phyloP scores from a whole-genome alignment of 2,329 filamentous ascomycete genomes.

The Paradendryphiella salina region DNA sequence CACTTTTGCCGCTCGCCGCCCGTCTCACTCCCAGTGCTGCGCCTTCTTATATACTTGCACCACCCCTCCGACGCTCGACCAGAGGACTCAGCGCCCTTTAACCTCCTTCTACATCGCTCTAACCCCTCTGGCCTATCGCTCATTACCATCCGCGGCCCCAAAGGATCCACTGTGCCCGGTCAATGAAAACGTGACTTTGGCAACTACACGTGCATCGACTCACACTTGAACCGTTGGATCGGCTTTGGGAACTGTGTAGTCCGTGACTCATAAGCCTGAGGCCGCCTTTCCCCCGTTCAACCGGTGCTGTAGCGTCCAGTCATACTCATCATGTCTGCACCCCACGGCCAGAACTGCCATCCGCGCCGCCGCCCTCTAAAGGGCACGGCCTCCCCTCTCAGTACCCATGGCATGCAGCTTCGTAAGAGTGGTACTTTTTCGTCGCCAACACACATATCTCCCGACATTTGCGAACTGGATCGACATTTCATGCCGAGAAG shows the following conservation, averaged over 20 bases:
- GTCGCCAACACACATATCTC: slow-evolving; percentile 45
- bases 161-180: slow-evolving; percentile 16
- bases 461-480: slow-evolving; percentile 47
- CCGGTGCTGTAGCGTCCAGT: slow-evolving; percentile 34
- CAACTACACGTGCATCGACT: slow-evolving; percentile 21
- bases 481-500: slow-evolving; percentile 51
- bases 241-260: slow-evolving; percentile 30
- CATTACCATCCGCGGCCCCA: slow-evolving; percentile 10
- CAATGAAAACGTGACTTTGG: slow-evolving; percentile 35
- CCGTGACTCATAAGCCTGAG: slow-evolving; percentile 45
- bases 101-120: slow-evolving; percentile 14
- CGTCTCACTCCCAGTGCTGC: slow-evolving; percentile 39
- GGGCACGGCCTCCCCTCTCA: slow-evolving; percentile 39
- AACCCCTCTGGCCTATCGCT: slow-evolving; percentile 15
- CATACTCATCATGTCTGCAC: slow-evolving; percentile 45
- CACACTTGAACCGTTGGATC: slow-evolving; percentile 32
- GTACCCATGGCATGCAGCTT: slow-evolving; percentile 50
- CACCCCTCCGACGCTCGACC: slow-evolving; percentile 26
- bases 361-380: slow-evolving; percentile 54
- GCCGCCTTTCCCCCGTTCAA: slow-evolving; percentile 32
- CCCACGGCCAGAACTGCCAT: slow-evolving; percentile 48
- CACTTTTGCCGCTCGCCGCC: slow-evolving; percentile 32
- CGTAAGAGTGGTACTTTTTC: slow-evolving; percentile 56
- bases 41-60: slow-evolving; percentile 41
- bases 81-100: slow-evolving; percentile 39